These are phyloP conservation scores for Purpureocillium takamizusanense DNA, from an alignment of 2,329 filamentous ascomycete species.

Conservation along the genomic window DNA sequence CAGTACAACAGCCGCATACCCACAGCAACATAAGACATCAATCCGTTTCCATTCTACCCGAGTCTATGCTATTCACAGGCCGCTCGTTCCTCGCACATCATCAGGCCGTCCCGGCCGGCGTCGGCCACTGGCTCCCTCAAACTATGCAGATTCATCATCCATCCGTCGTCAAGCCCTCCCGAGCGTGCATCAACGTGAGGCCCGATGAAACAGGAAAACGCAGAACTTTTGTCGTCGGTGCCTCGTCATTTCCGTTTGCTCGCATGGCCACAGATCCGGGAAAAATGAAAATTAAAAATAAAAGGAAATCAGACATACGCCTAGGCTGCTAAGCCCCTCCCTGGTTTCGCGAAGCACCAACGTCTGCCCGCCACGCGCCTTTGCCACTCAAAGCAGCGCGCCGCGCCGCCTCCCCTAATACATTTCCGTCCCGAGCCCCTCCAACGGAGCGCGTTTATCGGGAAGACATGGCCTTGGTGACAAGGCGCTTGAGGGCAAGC, in stretches of 20 bases:
- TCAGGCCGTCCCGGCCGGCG: conserved; percentile 5
- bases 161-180: conserved; percentile 14
- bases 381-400: neutral
- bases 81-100: conserved; percentile 10
- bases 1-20: too few relatives aligned
- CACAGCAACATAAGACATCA: too few relatives aligned
- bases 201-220: conserved; percentile 18
- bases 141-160: conserved; percentile 14
- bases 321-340: conserved; percentile 4
- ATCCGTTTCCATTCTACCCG: conserved; percentile 24
- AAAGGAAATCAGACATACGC: conserved; percentile 16
- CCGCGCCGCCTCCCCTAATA: conserved; percentile 1
- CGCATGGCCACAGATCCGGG: conserved; percentile 20
- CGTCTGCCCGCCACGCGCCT: neutral
- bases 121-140: conserved; percentile 5
- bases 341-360: neutral
- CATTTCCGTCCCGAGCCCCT: neutral
- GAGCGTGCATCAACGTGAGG: conserved; percentile 13
- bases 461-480: conserved; percentile 96
- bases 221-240: conserved; percentile 24
- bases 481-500: conserved; percentile 90
- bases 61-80: conserved; percentile 25
- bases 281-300: conserved; percentile 11
- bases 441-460: conserved; percentile 47
- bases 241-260: conserved; percentile 20